Evolutionary conservation across 805 yeast species (phyloP).

Genomic region (Barnettozyma californica): DNA sequence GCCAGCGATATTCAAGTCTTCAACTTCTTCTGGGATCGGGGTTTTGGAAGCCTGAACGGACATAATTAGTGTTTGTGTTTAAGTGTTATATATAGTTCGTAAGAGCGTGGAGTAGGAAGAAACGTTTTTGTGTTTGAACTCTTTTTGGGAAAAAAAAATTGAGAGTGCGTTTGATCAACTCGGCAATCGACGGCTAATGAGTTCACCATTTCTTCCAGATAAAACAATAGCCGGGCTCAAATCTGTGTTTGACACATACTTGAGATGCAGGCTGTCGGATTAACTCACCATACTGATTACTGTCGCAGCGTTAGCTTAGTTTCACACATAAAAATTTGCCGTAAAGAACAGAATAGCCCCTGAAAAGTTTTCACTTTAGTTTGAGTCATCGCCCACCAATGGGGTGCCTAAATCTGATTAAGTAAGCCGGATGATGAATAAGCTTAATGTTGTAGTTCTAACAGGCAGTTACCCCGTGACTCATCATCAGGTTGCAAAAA

Average conservation of each 20-base stretch:
- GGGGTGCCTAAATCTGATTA: background rate
- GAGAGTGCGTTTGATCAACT: background rate
- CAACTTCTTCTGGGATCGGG: constrained; percentile 35
- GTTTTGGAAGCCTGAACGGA: constrained; percentile 2
- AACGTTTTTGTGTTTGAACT: background rate
- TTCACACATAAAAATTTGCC: background rate
- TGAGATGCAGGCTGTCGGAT: background rate
- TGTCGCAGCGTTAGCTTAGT: background rate
- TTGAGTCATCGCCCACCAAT: background rate
- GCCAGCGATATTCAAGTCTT: constrained; percentile 75
- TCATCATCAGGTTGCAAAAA: too few relatives aligned
- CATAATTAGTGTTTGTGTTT: constrained; percentile 6
- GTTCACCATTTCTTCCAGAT: background rate
- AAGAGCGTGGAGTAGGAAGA: background rate
- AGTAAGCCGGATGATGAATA: background rate
- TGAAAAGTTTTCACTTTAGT: background rate
- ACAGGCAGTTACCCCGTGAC: too few relatives aligned
- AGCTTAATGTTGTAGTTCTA: too few relatives aligned
- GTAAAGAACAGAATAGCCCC: background rate
- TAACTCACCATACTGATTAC: background rate
- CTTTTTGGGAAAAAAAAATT: background rate
- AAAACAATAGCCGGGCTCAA: background rate
- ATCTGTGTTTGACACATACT: background rate
- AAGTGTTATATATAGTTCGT: background rate
- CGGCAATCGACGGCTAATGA: constrained; percentile 8